Evolutionary conservation across 805 yeast genomes (phyloP).

Genomic region (Metschnikowia koreensis): DNA sequence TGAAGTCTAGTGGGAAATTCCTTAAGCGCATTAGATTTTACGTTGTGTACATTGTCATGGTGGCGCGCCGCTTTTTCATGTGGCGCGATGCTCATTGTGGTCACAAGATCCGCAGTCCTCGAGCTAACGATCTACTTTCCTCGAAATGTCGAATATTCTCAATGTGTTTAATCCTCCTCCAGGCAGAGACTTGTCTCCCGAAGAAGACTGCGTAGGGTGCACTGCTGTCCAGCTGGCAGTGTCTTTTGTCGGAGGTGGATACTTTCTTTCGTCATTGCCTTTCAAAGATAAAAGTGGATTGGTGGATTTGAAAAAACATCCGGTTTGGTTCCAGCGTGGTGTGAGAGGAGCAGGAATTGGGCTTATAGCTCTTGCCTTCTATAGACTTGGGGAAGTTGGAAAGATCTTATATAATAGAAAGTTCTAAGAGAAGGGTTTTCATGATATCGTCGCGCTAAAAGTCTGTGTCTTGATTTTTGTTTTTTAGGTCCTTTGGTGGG

Average conservation of each 20-base stretch:
- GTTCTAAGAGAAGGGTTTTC: background rate
- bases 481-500: too few species aligned
- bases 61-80: too few species aligned
- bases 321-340: conserved; percentile 61
- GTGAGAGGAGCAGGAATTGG: conserved; percentile 54
- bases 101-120: too few species aligned
- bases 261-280: conserved; percentile 55
- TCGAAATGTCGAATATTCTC: conserved; percentile 46
- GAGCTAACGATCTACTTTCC: background rate
- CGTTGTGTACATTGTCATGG: too few species aligned
- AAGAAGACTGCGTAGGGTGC: conserved; percentile 64
- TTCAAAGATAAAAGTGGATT: conserved; percentile 46
- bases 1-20: too few species aligned
- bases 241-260: conserved; percentile 60
- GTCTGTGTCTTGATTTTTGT: too few species aligned
- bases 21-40: too few species aligned
- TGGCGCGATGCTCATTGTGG: too few species aligned
- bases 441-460: too few species aligned
- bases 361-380: conserved; percentile 55
- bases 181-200: conserved; percentile 35
- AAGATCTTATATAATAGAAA: conserved; percentile 19
- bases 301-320: conserved; percentile 36
- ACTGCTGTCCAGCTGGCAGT: conserved; percentile 62
- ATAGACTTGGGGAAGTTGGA: conserved; percentile 58
- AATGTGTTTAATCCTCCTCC: conserved; percentile 53